Evolutionary conservation across 345 rosid genomes (phyloP).

Genomic region (Bruguiera gymnorhiza): DNA sequence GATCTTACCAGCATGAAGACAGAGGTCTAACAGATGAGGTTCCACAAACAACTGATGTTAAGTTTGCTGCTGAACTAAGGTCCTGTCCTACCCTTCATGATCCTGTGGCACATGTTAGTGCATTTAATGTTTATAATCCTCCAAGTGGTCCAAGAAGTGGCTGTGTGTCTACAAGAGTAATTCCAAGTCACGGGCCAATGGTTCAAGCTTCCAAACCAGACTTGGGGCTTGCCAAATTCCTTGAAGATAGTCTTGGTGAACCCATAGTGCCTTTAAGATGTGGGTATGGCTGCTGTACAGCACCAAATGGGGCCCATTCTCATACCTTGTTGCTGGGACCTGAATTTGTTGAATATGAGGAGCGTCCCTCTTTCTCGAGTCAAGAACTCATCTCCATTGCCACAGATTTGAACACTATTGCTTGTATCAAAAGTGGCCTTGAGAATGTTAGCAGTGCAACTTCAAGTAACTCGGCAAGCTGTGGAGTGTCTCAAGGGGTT

Average conservation of each 20-base stretch:
- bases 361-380: constrained; percentile 49
- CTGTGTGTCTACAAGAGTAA: constrained; percentile 26
- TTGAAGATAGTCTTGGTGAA: constrained; percentile 50
- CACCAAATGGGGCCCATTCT: constrained; percentile 25
- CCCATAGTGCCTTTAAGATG: constrained; percentile 57
- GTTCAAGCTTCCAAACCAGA: constrained; percentile 52
- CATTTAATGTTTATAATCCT: constrained; percentile 61
- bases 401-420: constrained; percentile 77
- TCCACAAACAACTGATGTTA: constrained; percentile 23
- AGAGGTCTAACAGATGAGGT: constrained; percentile 6
- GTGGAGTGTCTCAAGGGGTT: constrained; percentile 25
- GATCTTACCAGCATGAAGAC: constrained; percentile 25
- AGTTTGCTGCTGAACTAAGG: constrained; percentile 23
- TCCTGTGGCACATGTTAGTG: constrained; percentile 65
- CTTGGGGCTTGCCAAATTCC: constrained; percentile 42
- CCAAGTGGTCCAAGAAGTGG: constrained; percentile 29
- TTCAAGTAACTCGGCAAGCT: constrained; percentile 19
- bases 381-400: constrained; percentile 74
- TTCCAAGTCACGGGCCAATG: constrained; percentile 50
- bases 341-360: constrained; percentile 78
- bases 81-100: constrained; percentile 31
- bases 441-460: constrained; percentile 33
- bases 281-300: constrained; percentile 67
- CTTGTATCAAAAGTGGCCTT: constrained; percentile 80
- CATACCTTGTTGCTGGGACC: constrained; percentile 62